These are phyloP conservation scores for Podospora comata DNA, from an alignment of 495 filamentous ascomycete species.

Conservation along the genomic window DNA sequence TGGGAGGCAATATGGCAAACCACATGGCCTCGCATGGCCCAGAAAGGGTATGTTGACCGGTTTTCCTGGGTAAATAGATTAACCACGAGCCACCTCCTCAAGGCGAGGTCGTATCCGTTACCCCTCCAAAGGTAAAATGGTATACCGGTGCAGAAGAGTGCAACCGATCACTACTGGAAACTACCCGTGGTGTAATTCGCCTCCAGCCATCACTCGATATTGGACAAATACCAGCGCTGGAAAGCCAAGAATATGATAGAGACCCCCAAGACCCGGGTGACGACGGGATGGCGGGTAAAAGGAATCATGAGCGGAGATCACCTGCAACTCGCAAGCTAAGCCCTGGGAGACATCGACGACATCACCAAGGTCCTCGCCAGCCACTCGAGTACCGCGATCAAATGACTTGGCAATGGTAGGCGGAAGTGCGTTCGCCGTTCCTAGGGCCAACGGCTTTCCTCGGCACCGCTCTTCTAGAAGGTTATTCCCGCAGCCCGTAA, in stretches of 20 bases:
- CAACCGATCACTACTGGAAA: conserved; percentile 7
- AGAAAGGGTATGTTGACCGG: neutral
- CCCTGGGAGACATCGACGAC: neutral
- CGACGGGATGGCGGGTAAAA: conserved; percentile 26
- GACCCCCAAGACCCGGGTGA: conserved; percentile 15
- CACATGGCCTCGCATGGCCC: conserved; percentile 6
- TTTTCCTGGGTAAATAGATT: conserved; percentile 34
- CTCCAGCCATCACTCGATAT: conserved; percentile 16
- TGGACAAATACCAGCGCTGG: conserved; percentile 13
- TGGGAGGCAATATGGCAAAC: neutral
- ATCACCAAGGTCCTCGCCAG: neutral
- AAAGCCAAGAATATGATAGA: conserved; percentile 19
- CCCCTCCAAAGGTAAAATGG: neutral
- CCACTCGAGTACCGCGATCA: conserved; percentile 13
- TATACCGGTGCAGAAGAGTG: neutral
- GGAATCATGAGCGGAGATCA: conserved; percentile 5
- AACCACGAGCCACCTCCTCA: conserved; percentile 19
- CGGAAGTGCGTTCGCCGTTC: conserved; percentile 4
- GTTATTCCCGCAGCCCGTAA: neutral
- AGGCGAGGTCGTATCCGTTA: conserved; percentile 15
- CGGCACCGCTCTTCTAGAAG: neutral
- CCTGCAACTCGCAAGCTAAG: conserved; percentile 3
- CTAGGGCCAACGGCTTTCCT: conserved; percentile 6
- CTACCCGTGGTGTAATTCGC: neutral
- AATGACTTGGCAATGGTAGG: neutral